A percentile compares a stretch with the other conserved stretches of the same genome.
Conservation (phyloP, 2,329 filamentous ascomycete species). For the Stenocarpella maydis region DNA sequence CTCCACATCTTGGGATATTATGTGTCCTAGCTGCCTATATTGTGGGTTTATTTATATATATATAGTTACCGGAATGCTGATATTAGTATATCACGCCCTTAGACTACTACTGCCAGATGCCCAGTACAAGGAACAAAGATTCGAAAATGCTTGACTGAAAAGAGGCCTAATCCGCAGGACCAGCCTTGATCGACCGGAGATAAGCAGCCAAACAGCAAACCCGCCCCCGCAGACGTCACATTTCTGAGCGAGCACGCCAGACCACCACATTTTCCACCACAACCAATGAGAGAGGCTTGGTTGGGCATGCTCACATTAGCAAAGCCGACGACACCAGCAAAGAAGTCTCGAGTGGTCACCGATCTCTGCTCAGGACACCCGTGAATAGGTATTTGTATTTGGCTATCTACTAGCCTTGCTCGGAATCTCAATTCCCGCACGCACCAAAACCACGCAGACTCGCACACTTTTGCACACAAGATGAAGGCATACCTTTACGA, state of each 20-base stretch:
- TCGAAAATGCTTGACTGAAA: neutral
- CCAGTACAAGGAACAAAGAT: neutral
- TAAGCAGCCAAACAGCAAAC: neutral
- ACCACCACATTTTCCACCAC: constrained; percentile 22
- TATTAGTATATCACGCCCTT: neutral
- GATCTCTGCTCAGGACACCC: neutral
- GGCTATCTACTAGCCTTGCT: neutral
- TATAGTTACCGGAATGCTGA: neutral
- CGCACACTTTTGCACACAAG: constrained; percentile 36
- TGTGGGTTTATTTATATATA: neutral
- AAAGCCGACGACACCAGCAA: constrained; percentile 25
- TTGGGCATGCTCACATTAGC: constrained; percentile 28
- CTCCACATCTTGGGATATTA: neutral
- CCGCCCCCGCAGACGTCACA: constrained; percentile 35
- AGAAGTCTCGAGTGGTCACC: neutral
- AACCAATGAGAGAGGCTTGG: constrained; percentile 30
- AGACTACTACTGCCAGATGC: neutral
- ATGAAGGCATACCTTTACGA: constrained; percentile 70
- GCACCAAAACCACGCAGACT: constrained; percentile 42
- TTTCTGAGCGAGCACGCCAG: constrained; percentile 33
- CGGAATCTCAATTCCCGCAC: neutral
- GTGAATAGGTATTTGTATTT: neutral
- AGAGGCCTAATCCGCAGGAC: neutral
- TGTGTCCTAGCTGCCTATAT: neutral
- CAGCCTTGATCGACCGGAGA: neutral